These are phyloP conservation scores for Kodamaea restingae DNA, from an alignment of 805 yeast genomes.

Conservation along the genomic window DNA sequence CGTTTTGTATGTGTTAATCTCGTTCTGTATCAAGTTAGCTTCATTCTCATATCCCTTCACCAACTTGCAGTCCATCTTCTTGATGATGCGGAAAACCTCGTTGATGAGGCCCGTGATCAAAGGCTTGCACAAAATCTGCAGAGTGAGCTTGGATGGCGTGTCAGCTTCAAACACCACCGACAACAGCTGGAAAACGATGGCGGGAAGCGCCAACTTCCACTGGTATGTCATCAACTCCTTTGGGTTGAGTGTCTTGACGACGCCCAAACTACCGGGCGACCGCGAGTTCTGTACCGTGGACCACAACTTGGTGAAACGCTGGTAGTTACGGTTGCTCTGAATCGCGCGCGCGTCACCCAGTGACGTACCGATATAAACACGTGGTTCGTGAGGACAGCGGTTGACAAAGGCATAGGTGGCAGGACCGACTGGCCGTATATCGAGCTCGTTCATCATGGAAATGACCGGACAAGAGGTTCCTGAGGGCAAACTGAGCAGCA, in stretches of 20 bases:
- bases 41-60: conserved; percentile 70
- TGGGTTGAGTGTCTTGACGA: conserved; percentile 48
- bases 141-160: conserved; percentile 51
- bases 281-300: conserved; percentile 12
- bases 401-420: conserved; percentile 29
- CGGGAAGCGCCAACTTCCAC: conserved; percentile 82
- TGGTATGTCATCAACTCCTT: conserved; percentile 66
- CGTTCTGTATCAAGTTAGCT: conserved; percentile 49
- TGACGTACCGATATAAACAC: conserved; percentile 42
- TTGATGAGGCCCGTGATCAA: conserved; percentile 72
- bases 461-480: conserved; percentile 31
- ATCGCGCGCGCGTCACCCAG: conserved; percentile 12
- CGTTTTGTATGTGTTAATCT: conserved; percentile 30
- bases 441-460: conserved; percentile 59
- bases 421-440: conserved; percentile 38
- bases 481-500: conserved; percentile 40
- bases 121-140: conserved; percentile 80
- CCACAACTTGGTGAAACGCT: conserved; percentile 29
- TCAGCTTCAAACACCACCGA: conserved; percentile 70
- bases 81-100: conserved; percentile 70
- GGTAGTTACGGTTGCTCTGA: conserved; percentile 15
- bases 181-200: conserved; percentile 73
- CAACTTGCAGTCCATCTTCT: conserved; percentile 71
- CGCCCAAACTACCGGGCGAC: conserved; percentile 35
- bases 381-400: conserved; percentile 34